phyloP scores from a whole-genome alignment of 352 stramenopile genomes.

The Phytopythium sindhum region DNA sequence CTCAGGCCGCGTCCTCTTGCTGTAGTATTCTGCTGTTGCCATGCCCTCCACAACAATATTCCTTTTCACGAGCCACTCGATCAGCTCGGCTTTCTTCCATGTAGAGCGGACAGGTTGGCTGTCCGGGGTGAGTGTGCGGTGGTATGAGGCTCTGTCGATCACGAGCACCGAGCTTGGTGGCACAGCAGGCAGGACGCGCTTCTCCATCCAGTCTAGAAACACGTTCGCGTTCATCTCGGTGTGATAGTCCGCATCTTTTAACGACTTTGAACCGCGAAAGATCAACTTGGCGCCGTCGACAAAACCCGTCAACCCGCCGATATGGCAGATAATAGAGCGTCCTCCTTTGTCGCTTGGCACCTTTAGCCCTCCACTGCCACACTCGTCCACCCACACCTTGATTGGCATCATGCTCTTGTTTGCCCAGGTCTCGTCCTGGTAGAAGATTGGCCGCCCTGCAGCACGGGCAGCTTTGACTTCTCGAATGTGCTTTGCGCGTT shows the following conservation, averaged over 20 bases:
- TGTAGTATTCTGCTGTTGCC: no score
- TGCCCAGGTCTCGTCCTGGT: constrained; percentile 16
- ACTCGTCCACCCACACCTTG: constrained; percentile 16
- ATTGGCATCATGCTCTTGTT: constrained; percentile 18
- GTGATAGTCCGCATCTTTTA: constrained; percentile 27
- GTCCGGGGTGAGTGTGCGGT: no score
- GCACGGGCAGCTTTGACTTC: constrained; percentile 4
- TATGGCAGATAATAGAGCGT: constrained; percentile 10
- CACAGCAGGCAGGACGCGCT: no score
- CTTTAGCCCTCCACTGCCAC: constrained; percentile 12
- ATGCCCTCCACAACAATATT: no score
- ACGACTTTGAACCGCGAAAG: constrained; percentile 16
- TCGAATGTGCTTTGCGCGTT: constrained; percentile 12
- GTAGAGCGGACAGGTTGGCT: no score
- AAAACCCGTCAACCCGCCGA: constrained; percentile 14
- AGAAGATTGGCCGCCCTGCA: constrained; percentile 10
- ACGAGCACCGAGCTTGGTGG: no score
- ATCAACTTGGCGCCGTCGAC: constrained; percentile 19
- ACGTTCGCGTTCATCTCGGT: no score
- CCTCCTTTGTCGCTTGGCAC: constrained; percentile 14
- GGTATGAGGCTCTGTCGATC: no score
- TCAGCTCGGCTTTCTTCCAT: no score
- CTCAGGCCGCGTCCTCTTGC: no score
- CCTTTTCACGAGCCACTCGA: no score
- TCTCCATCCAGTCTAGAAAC: no score